A percentile compares a stretch with the other conserved stretches of the same genome.
phyloP scores from a whole-genome alignment of 306 rosid genomes.

The Quercus suber region DNA sequence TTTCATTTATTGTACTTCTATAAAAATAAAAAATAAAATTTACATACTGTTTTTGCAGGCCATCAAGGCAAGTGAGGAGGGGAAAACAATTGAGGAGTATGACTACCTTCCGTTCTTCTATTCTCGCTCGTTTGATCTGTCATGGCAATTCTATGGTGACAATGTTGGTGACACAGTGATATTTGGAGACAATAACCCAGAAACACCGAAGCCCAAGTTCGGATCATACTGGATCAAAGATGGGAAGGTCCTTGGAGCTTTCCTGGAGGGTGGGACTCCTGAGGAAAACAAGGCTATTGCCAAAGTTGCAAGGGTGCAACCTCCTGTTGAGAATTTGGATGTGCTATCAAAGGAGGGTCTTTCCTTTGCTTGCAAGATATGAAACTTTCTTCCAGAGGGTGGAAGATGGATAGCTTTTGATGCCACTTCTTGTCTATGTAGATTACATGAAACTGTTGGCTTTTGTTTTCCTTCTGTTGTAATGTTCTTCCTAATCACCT shows the following conservation, averaged over 20 bases:
- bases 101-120: slow-evolving; percentile 98
- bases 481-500: not conserved
- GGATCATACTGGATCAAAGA: slow-evolving; percentile 95
- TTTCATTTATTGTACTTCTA: not conserved
- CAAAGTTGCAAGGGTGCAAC: slow-evolving; percentile 73
- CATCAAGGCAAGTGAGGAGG: slow-evolving; percentile 74
- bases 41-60: slow-evolving; percentile 48
- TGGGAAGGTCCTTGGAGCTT: slow-evolving; percentile 79
- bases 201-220: slow-evolving; percentile 65
- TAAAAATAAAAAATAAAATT: not conserved
- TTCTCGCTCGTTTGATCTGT: slow-evolving; percentile 75
- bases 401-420: not conserved
- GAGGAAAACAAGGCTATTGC: slow-evolving; percentile 94
- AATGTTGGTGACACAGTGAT: slow-evolving; percentile 85
- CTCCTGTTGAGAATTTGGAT: slow-evolving; percentile 53
- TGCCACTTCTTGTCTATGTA: not conserved
- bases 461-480: not conserved
- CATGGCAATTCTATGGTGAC: slow-evolving; percentile 98
- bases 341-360: slow-evolving; percentile 79
- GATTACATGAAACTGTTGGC: not conserved
- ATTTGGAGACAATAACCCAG: slow-evolving; percentile 79
- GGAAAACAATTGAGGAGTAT: slow-evolving; percentile 64
- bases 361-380: slow-evolving; percentile 73
- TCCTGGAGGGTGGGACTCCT: slow-evolving; percentile 74
- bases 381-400: not conserved